Base-by-base conservation (phyloP, 2,329 filamentous ascomycete genomes). In the Plectosphaerella sp. region DNA sequence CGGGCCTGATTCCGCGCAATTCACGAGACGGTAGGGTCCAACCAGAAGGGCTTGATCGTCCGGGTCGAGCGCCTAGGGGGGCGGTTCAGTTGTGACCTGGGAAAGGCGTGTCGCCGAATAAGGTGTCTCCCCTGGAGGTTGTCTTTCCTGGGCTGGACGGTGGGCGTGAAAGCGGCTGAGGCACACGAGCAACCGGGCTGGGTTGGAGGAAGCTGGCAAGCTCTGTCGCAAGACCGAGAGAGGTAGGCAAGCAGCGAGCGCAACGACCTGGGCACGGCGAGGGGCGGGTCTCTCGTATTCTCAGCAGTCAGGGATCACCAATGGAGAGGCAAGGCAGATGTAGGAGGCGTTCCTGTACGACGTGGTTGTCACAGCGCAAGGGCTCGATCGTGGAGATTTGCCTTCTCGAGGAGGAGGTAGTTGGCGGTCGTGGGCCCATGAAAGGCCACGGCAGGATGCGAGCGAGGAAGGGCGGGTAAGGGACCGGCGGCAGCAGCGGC, bases 301-400 rank as follows among this genome's bases (percentile, higher is more conserved):
- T 61, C 59, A 59, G 60, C 57, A 58, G 53, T 58, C 53, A 59
- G 54, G 57, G 54, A 48, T 57, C 58, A 61, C 63, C 65, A 68
- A 69, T 69, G 59, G 61, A 59, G 55, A 61, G 58, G 59, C 55
- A 53, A 56, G 57, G 62, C 60, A 62, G 57, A 60, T 61, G 55
- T 57, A 58, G 59, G 60, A 59, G 62, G 61, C 62, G 62, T 61
- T 61, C 52, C 59, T 63, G 67, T 71, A 62, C 58, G 57, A 70
- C 64, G 55, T 56, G 52, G 47, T 56, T 45, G 55, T 52, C 47
- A 54, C 54, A 41, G 52, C 50, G 51, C 45, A 52, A 54, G 45
- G 50, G 52, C 42, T 55, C 51, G 57, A 57, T 57, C 60, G 58
- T 54, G 57, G 55, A 18, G 36, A 43, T 36, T 50, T 50, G 54